Conservation (phyloP, 495 filamentous ascomycete genomes). For the Thozetella sp. region DNA sequence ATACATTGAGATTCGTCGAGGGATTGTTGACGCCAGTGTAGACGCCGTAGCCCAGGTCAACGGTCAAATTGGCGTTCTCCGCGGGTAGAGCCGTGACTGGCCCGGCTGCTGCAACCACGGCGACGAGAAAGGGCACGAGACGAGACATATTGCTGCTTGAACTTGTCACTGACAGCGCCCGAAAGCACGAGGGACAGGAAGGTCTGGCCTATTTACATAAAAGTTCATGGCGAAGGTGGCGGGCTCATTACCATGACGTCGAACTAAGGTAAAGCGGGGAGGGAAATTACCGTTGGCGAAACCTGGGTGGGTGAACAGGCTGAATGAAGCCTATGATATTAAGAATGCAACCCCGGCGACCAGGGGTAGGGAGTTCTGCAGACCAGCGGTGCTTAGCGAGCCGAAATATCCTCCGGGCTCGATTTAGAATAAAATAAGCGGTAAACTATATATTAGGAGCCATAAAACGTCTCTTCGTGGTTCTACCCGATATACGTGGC, state of each 20-base stretch:
- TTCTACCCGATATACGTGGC: conserved; percentile 34
- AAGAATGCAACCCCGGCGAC: too few species aligned
- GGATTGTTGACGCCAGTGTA: conserved; percentile 10
- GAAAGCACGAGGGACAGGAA: too few species aligned
- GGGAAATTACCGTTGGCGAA: neutral
- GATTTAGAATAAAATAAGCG: too few species aligned
- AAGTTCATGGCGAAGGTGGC: neutral
- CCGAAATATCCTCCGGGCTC: too few species aligned
- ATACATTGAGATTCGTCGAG: conserved; percentile 6
- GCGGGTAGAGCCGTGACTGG: neutral
- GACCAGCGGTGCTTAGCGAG: too few species aligned
- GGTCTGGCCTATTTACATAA: too few species aligned
- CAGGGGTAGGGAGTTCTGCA: too few species aligned
- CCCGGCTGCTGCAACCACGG: neutral
- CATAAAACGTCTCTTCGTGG: too few species aligned
- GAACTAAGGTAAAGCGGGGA: neutral
- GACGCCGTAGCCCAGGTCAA: conserved; percentile 21
- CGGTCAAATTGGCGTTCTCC: neutral
- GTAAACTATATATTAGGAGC: too few species aligned
- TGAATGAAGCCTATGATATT: neutral
- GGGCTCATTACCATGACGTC: neutral
- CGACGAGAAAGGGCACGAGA: neutral
- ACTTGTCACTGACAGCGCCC: too few species aligned
- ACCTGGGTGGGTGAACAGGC: neutral
- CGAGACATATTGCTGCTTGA: neutral